Conservation (phyloP, 768 basidiomycete genomes). For the Amanita subjunquillea region DNA sequence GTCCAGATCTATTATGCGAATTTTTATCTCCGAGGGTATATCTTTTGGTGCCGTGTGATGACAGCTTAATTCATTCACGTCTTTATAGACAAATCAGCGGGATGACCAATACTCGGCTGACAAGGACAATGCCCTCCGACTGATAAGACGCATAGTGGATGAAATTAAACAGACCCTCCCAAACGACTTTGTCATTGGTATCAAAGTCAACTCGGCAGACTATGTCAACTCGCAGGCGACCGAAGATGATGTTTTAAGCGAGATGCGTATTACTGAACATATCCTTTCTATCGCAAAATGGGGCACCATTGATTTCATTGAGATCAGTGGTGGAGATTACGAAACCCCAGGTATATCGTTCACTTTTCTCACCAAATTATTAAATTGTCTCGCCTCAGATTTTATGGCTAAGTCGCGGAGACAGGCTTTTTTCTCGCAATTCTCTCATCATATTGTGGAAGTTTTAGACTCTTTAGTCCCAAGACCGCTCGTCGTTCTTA, state of each 20-base stretch:
- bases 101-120: slow-evolving; percentile 47
- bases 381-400: slow-evolving; percentile 19
- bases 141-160: slow-evolving; percentile 46
- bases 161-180: slow-evolving; percentile 47
- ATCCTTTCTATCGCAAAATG: slow-evolving; percentile 51
- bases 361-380: background rate
- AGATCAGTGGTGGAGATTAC: slow-evolving; percentile 84
- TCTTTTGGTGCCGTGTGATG: background rate
- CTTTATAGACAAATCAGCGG: slow-evolving; percentile 33
- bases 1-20: background rate
- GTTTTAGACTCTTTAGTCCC: slow-evolving; percentile 26
- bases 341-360: slow-evolving; percentile 53
- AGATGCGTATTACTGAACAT: slow-evolving; percentile 46
- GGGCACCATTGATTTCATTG: slow-evolving; percentile 70
- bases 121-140: slow-evolving; percentile 33
- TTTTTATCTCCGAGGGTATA: slow-evolving; percentile 1
- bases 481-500: slow-evolving; percentile 61
- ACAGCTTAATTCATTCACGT: background rate
- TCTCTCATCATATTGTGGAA: slow-evolving; percentile 46
- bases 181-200: slow-evolving; percentile 53
- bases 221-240: slow-evolving; percentile 31
- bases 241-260: slow-evolving; percentile 15
- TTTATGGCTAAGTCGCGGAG: slow-evolving; percentile 37
- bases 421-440: slow-evolving; percentile 65
- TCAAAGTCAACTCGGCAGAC: slow-evolving; percentile 79